These are phyloP conservation scores for Mercurialis annua DNA, from an alignment of 345 rosid genomes.

Conservation along the genomic window DNA sequence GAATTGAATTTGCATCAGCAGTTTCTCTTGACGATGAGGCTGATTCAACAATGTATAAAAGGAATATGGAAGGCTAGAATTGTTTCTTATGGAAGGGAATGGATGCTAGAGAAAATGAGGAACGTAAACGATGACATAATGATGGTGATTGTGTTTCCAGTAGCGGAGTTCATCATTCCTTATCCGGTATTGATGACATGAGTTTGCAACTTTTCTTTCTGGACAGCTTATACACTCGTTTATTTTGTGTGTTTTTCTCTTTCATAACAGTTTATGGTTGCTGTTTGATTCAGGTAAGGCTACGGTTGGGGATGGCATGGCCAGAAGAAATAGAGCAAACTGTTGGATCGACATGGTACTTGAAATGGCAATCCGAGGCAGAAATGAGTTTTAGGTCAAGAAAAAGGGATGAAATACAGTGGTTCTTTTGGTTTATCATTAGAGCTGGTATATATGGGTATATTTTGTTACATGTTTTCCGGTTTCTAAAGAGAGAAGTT, in stretches of 20 bases:
- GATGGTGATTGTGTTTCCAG: constrained; percentile 61
- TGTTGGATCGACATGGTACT: constrained; percentile 82
- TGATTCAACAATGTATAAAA: constrained; percentile 46
- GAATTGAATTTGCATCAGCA: constrained; percentile 77
- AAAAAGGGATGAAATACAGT: constrained; percentile 45
- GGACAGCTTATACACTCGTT: constrained; percentile 1
- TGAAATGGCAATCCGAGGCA: constrained; percentile 80
- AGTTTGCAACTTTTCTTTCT: constrained; percentile 7
- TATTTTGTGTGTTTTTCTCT: constrained; percentile 5
- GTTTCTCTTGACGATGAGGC: constrained; percentile 56
- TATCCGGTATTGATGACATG: constrained; percentile 55
- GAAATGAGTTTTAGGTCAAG: constrained; percentile 65
- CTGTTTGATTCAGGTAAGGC: constrained; percentile 49
- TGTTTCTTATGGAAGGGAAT: constrained; percentile 47
- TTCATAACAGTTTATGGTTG: constrained; percentile 7
- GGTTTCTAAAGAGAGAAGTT: constrained; percentile 63
- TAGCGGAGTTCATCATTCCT: constrained; percentile 62
- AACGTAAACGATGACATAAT: constrained; percentile 70
- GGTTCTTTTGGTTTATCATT: constrained; percentile 69
- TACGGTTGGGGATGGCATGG: constrained; percentile 86
- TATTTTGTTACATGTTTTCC: constrained; percentile 56
- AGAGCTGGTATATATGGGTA: constrained; percentile 58
- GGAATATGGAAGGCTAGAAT: constrained; percentile 51
- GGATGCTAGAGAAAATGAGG: constrained; percentile 42
- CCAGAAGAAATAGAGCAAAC: constrained; percentile 74